Base-by-base conservation (phyloP, 208 protist species). In the Crithidia fasciculata region DNA sequence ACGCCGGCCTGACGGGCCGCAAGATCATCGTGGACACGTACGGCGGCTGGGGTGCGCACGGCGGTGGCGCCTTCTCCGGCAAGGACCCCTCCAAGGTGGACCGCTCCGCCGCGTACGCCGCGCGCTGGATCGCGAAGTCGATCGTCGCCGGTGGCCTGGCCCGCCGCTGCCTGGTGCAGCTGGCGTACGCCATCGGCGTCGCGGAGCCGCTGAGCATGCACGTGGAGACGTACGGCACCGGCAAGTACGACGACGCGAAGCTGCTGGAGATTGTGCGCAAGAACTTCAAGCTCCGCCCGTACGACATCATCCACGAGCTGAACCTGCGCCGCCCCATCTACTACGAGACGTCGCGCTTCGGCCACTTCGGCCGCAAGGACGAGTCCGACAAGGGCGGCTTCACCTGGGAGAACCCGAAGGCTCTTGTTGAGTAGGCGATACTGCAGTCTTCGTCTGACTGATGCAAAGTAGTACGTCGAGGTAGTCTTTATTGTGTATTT, bases 11-110 rank as follows among this genome's bases (percentile, higher is more conserved):
- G 8, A 99, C 99, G 65, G 99, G 99, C 69, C 92, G 99, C 78
- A 99, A 99, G 92, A 99, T 99, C 78, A 99, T 99, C 81, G 98
- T 99, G 58, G 99, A 99, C 78, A 99, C 98, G 5, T 99, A 99
- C 84, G 99, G 99, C 78, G 99, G 99, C 72, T 99, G 99, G 99
- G 99, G 99, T n/a, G 98, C 98, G 36, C 99, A 99, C 89, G 99
- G 99, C 77, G 99, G 99, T 83, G 99, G 99, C 77, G 99, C 99
- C 73, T 99, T 99, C 96, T 99, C 98, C 45, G 99, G 99, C 70
- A 99, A 99, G 91, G 99, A 99, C 86, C 98, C 96, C 47, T 97
- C 98, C 62, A 99, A 99, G 92, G 99, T 99, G 49, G 99, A 99
- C 85, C 96, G 99, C 72, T 99, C 98, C 52, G 99, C 97, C 52